Conservation (phyloP, 495 filamentous ascomycete genomes). For the Daldinia bambusicola region DNA sequence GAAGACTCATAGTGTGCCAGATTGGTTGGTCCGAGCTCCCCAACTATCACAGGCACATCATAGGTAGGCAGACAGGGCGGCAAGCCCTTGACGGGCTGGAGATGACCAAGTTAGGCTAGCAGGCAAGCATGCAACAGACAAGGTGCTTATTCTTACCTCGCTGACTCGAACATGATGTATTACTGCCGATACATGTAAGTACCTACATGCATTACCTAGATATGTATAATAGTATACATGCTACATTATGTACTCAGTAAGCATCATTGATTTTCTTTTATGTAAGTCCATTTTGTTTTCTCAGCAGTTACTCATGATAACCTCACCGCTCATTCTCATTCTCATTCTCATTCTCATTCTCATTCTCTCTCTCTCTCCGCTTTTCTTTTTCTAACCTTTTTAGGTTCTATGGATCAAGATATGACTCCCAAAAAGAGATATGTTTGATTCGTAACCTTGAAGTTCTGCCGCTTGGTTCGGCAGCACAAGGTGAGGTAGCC, state of each 20-base stretch:
- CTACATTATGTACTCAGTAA: not conserved
- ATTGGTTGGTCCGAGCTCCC: constrained; percentile 30
- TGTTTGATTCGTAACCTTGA: not conserved
- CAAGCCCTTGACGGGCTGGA: constrained; percentile 4
- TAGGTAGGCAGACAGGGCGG: not conserved
- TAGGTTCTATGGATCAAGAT: not conserved
- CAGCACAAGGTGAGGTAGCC: not conserved
- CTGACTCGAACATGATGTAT: constrained; percentile 14
- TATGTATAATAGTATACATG: too few relatives aligned
- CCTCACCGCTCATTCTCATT: constrained; percentile 31
- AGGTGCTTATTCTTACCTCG: constrained; percentile 35
- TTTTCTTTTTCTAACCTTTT: not conserved
- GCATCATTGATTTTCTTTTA: constrained; percentile 18
- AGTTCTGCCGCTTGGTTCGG: not conserved
- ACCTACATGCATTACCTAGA: too few relatives aligned
- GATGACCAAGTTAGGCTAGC: not conserved
- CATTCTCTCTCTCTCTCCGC: not conserved
- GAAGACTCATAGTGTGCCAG: constrained; percentile 7
- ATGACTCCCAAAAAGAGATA: not conserved
- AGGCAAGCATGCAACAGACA: constrained; percentile 10
- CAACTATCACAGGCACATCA: constrained; percentile 12
- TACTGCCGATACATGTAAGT: too few relatives aligned
- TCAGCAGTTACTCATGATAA: constrained; percentile 11
- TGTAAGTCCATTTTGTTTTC: constrained; percentile 18
- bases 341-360: constrained; percentile 9